These are phyloP conservation scores for Lasiodiplodia theobromae DNA, from an alignment of 2,329 filamentous ascomycete genomes.

Conservation along the genomic window DNA sequence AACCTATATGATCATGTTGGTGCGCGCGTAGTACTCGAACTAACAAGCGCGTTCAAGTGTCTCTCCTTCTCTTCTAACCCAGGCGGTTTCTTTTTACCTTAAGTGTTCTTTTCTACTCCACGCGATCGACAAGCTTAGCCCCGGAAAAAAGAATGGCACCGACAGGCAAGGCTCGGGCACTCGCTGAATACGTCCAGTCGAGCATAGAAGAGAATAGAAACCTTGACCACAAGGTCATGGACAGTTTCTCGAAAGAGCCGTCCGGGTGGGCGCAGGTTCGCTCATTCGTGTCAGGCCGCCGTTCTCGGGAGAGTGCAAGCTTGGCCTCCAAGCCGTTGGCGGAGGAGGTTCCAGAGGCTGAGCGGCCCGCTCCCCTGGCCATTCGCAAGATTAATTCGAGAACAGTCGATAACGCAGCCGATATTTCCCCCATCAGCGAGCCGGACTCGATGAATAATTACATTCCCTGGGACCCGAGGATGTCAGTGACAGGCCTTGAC, in stretches of 20 bases:
- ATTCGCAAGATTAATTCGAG: not conserved
- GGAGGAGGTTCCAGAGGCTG: not conserved
- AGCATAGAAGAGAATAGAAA: not conserved
- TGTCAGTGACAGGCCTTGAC: no score
- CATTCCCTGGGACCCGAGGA: not conserved
- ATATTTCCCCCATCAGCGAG: not conserved
- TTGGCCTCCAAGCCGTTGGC: not conserved
- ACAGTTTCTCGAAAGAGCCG: not conserved
- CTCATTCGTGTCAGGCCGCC: no score
- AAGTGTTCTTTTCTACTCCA: not conserved
- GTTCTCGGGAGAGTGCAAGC: not conserved
- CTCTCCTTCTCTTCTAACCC: no score
- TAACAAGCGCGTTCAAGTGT: no score
- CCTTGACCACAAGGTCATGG: not conserved
- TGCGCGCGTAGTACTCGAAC: no score
- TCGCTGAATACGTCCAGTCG: not conserved
- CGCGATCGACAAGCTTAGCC: not conserved
- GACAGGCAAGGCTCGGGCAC: not conserved
- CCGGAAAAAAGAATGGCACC: not conserved
- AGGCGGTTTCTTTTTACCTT: not conserved
- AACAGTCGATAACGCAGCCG: not conserved
- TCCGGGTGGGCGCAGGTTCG: conserved; percentile 4
- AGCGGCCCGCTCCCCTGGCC: not conserved
- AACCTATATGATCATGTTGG: no score
- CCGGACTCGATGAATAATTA: not conserved